Evolutionary conservation across 2,329 filamentous ascomycete genomes (phyloP).

Genomic region (Cladosporium velox): DNA sequence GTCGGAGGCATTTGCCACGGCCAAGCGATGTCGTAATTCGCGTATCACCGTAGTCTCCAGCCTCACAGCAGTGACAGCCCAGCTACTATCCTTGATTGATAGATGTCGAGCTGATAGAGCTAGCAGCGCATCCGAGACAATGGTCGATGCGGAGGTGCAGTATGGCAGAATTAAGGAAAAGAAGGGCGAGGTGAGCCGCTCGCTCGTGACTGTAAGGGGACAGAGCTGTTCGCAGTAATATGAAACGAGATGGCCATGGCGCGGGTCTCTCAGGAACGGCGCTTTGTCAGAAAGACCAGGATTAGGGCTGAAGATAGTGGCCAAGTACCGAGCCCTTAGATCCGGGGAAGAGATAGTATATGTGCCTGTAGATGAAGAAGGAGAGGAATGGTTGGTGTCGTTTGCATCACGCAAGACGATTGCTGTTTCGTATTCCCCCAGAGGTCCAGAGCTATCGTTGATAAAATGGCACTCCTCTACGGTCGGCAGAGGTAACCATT

Average conservation of each 20-base stretch:
- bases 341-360: not conserved
- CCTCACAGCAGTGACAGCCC: slow-evolving; percentile 39
- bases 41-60: slow-evolving; percentile 42
- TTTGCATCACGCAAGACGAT: slow-evolving; percentile 10
- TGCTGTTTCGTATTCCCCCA: slow-evolving; percentile 16
- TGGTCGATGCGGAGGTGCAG: slow-evolving; percentile 41
- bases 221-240: slow-evolving; percentile 46
- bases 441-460: slow-evolving; percentile 25
- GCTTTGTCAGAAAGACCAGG: slow-evolving; percentile 26
- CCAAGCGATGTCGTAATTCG: slow-evolving; percentile 40
- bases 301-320: slow-evolving; percentile 21
- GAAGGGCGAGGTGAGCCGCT: slow-evolving; percentile 41
- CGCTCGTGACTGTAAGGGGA: slow-evolving; percentile 44
- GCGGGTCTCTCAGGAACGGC: slow-evolving; percentile 35
- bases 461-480: slow-evolving; percentile 30
- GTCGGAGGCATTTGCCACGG: slow-evolving; percentile 30
- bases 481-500: slow-evolving; percentile 28
- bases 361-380: not conserved
- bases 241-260: slow-evolving; percentile 40
- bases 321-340: slow-evolving; percentile 3
- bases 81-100: slow-evolving; percentile 36
- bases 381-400: not conserved
- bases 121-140: slow-evolving; percentile 42
- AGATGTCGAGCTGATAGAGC: slow-evolving; percentile 44
- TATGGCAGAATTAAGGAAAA: slow-evolving; percentile 44